phyloP scores from a whole-genome alignment of 257 asterid genomes.

The Echites panduratus region DNA sequence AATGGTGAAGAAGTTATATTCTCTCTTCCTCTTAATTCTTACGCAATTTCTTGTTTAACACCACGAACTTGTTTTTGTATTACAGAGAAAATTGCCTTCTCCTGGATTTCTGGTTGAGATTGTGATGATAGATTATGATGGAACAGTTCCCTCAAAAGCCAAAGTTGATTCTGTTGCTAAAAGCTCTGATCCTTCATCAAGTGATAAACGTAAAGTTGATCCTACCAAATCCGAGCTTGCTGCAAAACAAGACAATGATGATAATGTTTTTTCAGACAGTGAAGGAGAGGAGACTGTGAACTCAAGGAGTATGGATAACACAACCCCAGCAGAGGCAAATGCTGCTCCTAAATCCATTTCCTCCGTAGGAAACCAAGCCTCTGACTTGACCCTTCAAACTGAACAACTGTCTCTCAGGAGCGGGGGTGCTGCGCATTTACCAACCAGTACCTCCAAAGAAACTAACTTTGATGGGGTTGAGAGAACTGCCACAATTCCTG shows the following conservation, averaged over 20 bases:
- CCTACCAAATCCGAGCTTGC: conserved; percentile 34
- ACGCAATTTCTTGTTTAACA: neutral
- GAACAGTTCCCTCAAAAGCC: conserved; percentile 43
- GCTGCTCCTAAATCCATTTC: conserved; percentile 29
- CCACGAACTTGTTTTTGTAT: neutral
- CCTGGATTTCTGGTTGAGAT: conserved; percentile 92
- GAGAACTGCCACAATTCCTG: conserved; percentile 34
- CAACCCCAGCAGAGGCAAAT: conserved; percentile 27
- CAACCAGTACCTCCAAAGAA: conserved; percentile 32
- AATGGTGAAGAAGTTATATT: no score
- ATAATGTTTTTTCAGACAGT: conserved; percentile 85
- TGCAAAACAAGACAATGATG: conserved; percentile 42
- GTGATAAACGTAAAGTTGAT: conserved; percentile 31
- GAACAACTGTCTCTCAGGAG: conserved; percentile 44
- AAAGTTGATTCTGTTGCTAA: conserved; percentile 27
- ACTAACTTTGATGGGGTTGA: conserved; percentile 35
- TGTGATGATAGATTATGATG: conserved; percentile 79
- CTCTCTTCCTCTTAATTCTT: neutral
- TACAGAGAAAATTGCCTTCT: conserved; percentile 92
- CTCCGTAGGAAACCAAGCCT: conserved; percentile 27
- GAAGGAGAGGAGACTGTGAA: conserved; percentile 66
- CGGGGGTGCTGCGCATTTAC: conserved; percentile 25
- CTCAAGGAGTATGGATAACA: conserved; percentile 26
- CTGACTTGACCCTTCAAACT: conserved; percentile 38
- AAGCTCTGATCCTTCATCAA: conserved; percentile 32